Conservation (phyloP, 2,329 filamentous ascomycete genomes). For the Diplodia seriata region DNA sequence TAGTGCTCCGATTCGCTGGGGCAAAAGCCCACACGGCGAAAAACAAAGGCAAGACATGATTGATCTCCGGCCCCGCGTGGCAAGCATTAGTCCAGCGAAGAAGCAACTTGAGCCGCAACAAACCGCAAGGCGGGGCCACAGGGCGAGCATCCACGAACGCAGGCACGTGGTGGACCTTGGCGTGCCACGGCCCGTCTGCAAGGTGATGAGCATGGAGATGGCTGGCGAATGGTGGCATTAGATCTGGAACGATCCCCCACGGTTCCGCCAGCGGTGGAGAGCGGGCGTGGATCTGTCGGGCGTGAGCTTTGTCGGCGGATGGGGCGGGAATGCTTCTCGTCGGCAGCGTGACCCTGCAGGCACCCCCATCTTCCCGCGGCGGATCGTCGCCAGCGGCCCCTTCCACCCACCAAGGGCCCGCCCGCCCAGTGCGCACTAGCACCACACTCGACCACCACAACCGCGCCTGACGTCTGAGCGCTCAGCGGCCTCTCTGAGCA, state of each 20-base stretch:
- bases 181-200: background rate
- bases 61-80: conserved; percentile 6
- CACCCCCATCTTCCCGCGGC: conserved; percentile 14
- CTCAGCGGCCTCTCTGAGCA: background rate
- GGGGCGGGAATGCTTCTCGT: conserved; percentile 28
- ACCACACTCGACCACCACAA: conserved; percentile 3
- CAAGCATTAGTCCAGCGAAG: conserved; percentile 1
- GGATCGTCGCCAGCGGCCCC: conserved; percentile 24
- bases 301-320: conserved; percentile 21
- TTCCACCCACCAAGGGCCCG: conserved; percentile 19
- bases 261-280: background rate
- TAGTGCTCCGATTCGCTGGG: conserved; percentile 5
- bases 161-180: conserved; percentile 9
- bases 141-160: background rate
- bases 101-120: conserved; percentile 8
- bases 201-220: too few relatives aligned
- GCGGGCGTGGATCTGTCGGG: too few relatives aligned
- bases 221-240: too few relatives aligned
- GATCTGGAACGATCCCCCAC: too few relatives aligned
- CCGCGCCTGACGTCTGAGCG: conserved; percentile 2
- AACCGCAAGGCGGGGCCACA: conserved; percentile 6
- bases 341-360: conserved; percentile 23
- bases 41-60: conserved; percentile 3
- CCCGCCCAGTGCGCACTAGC: conserved; percentile 15
- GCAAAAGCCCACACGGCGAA: background rate